Conservation (phyloP, 441 rosid species). For the Kokia cookei region DNA sequence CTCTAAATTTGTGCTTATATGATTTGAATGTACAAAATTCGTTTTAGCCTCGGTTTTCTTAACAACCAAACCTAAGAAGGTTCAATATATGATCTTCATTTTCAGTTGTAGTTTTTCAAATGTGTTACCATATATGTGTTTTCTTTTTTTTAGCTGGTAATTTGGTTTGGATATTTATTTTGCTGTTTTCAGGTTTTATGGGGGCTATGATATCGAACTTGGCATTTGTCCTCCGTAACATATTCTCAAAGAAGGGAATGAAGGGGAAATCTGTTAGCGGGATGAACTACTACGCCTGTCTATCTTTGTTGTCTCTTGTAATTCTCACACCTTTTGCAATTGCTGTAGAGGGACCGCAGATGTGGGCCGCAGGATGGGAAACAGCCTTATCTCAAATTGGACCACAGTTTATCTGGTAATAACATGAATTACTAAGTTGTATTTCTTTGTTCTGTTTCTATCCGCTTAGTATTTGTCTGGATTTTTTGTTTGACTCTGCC, state of each 20-base stretch:
- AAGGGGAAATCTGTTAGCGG: constrained; percentile 90
- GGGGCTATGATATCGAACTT: constrained; percentile 97
- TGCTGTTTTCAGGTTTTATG: constrained; percentile 61
- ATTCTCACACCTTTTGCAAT: constrained; percentile 92
- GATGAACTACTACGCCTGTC: constrained; percentile 95
- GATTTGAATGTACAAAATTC: not conserved
- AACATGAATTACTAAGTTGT: not conserved
- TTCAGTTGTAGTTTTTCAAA: not conserved
- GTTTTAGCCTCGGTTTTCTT: not conserved
- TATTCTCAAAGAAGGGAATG: constrained; percentile 96
- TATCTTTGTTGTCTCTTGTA: constrained; percentile 75
- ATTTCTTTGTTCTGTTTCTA: not conserved
- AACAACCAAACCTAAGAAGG: not conserved
- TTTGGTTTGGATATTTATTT: not conserved
- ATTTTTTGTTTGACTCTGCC: not conserved
- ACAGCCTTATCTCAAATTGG: constrained; percentile 50
- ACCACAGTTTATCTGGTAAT: constrained; percentile 57
- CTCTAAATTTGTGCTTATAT: not conserved
- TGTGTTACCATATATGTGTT: not conserved
- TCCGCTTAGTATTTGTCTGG: not conserved
- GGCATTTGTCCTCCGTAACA: constrained; percentile 94
- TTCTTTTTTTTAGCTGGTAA: not conserved
- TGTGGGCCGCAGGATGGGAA: constrained; percentile 64
- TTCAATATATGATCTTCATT: not conserved
- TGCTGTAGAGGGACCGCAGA: constrained; percentile 73